Percentiles rank a stretch among this genome's conserved stretches.
phyloP scores from a whole-genome alignment of 2,329 filamentous ascomycete species.

The Lasiodiplodia hormozganensis region DNA sequence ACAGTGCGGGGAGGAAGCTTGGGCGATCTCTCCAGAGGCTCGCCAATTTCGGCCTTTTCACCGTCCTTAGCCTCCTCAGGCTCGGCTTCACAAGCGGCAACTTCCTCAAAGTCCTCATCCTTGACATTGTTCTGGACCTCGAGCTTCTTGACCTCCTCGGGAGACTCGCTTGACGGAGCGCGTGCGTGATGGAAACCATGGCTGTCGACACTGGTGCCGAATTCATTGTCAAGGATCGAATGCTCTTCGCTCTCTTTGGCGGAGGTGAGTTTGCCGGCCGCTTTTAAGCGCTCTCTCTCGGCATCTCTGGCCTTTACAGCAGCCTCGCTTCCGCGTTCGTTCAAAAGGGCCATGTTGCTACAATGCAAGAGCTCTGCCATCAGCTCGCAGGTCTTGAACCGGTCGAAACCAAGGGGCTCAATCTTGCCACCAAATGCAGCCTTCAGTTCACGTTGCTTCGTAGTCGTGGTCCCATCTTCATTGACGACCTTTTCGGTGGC shows the following conservation, averaged over 20 bases:
- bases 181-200: conserved; percentile 60
- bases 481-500: conserved; percentile 65
- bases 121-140: conserved; percentile 84
- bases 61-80: conserved; percentile 68
- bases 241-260: conserved; percentile 62
- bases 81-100: conserved; percentile 72
- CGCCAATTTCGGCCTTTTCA: conserved; percentile 53
- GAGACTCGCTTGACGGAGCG: conserved; percentile 57
- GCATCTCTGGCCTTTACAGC: conserved; percentile 80
- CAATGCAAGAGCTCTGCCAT: conserved; percentile 98
- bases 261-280: conserved; percentile 74
- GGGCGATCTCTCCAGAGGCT: conserved; percentile 47
- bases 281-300: conserved; percentile 80
- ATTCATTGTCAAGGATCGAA: conserved; percentile 55
- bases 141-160: conserved; percentile 72
- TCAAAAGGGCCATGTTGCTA: conserved; percentile 97
- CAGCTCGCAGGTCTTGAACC: conserved; percentile 98
- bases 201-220: conserved; percentile 59
- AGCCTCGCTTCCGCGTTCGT: conserved; percentile 88
- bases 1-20: conserved; percentile 57
- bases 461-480: conserved; percentile 63
- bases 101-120: conserved; percentile 93
- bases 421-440: conserved; percentile 92
- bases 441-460: conserved; percentile 75
- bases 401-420: conserved; percentile 93